phyloP scores from a whole-genome alignment of 2,329 filamentous ascomycete genomes.

The Colletotrichum gigasporum region DNA sequence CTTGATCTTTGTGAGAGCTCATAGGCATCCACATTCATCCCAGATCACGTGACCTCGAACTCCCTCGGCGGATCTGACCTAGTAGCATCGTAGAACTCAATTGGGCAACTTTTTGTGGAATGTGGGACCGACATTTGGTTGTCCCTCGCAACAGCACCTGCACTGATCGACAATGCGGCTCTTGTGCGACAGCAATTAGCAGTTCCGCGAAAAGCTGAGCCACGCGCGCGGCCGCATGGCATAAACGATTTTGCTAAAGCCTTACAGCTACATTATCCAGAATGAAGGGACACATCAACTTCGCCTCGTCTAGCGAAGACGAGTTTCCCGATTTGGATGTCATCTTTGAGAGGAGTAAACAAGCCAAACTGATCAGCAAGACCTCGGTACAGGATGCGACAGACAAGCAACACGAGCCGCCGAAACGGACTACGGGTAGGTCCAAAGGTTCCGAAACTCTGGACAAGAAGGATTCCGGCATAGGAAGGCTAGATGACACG shows the following conservation, averaged over 20 bases:
- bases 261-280: not conserved
- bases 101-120: not conserved
- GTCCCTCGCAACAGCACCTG: constrained; percentile 25
- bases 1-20: too few species aligned
- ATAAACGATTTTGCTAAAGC: not conserved
- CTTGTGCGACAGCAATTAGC: not conserved
- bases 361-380: not conserved
- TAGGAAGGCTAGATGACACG: not conserved
- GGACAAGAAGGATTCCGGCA: not conserved
- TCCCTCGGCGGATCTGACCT: too few species aligned
- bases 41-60: too few species aligned
- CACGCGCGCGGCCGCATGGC: not conserved
- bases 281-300: constrained; percentile 36
- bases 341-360: constrained; percentile 35
- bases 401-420: not conserved
- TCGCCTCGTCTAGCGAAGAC: constrained; percentile 47
- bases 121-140: not conserved
- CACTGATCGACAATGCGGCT: not conserved
- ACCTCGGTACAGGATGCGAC: constrained; percentile 20
- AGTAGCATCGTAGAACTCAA: too few species aligned
- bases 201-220: not conserved
- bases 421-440: not conserved
- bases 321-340: constrained; percentile 52
- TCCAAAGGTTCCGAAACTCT: not conserved
- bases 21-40: too few species aligned